phyloP scores from a whole-genome alignment of 2,329 filamentous ascomycete species.

The Chaetomium globosum region DNA sequence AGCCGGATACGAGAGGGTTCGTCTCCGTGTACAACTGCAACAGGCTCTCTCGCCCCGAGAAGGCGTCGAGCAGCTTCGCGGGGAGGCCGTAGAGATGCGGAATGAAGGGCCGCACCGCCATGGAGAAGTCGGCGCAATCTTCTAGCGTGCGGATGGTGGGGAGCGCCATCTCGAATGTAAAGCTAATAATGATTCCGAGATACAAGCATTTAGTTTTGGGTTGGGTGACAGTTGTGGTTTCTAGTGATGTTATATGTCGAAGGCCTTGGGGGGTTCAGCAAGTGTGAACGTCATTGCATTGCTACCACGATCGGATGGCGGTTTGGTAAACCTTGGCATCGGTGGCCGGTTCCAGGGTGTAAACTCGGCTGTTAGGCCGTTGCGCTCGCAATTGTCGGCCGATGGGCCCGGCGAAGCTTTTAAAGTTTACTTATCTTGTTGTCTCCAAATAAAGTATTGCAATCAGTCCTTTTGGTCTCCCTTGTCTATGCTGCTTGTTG shows the following conservation, averaged over 20 bases:
- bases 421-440: too few relatives aligned
- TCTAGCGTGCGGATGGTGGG: slow-evolving; percentile 69
- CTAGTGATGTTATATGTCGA: background rate
- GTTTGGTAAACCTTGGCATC: too few relatives aligned
- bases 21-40: slow-evolving; percentile 76
- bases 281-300: slow-evolving; percentile 8
- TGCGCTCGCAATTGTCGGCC: too few relatives aligned
- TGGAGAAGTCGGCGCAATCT: slow-evolving; percentile 75
- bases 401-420: too few relatives aligned
- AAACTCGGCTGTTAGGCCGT: too few relatives aligned
- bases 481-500: too few relatives aligned
- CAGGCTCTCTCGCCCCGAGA: slow-evolving; percentile 63
- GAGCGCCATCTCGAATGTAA: slow-evolving; percentile 60
- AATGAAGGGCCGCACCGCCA: slow-evolving; percentile 74
- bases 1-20: slow-evolving; percentile 78
- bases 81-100: slow-evolving; percentile 72
- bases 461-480: too few relatives aligned
- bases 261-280: background rate
- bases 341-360: too few relatives aligned
- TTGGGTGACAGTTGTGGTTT: background rate
- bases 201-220: background rate
- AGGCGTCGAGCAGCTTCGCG: slow-evolving; percentile 61
- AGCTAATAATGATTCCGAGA: background rate
- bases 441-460: too few relatives aligned
- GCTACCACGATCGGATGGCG: too few relatives aligned